A percentile compares a stretch with the other conserved stretches of the same genome.
These are phyloP conservation scores for Cutaneotrichosporon dermatis DNA, from an alignment of 1,284 basidiomycete species.

Conservation along the genomic window DNA sequence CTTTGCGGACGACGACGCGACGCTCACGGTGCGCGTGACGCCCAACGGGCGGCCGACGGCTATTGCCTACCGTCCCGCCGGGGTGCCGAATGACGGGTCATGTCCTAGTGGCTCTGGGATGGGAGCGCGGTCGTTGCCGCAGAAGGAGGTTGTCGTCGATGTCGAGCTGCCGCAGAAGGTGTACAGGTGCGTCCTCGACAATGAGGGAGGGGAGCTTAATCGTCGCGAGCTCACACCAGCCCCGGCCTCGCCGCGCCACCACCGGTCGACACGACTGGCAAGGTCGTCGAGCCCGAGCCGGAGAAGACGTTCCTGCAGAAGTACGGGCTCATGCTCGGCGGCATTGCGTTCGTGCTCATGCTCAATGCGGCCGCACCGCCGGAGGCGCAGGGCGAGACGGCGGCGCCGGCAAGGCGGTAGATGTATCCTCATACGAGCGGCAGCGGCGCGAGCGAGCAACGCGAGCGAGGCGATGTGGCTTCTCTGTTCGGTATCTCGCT, in stretches of 20 bases:
- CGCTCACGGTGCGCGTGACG: slow-evolving; percentile 6
- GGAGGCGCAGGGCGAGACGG: not conserved
- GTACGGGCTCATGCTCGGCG: slow-evolving; percentile 77
- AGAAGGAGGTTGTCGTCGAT: not conserved
- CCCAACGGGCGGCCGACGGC: not conserved
- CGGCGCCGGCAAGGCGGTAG: not conserved
- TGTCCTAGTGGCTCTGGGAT: not conserved
- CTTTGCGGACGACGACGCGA: slow-evolving; percentile 5
- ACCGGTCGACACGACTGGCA: slow-evolving; percentile 62
- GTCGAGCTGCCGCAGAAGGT: not conserved
- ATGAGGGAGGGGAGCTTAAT: not conserved
- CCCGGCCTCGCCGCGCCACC: slow-evolving; percentile 55
- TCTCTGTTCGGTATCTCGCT: not conserved
- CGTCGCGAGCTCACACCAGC: slow-evolving; percentile 6
- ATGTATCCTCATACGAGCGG: too few species aligned
- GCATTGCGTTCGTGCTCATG: slow-evolving; percentile 52
- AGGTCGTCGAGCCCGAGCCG: slow-evolving; percentile 57
- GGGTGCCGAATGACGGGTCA: not conserved
- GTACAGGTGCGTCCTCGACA: not conserved
- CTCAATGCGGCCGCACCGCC: not conserved
- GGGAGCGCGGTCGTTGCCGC: not conserved
- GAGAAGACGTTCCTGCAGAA: slow-evolving; percentile 80
- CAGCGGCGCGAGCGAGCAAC: not conserved
- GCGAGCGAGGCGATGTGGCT: not conserved
- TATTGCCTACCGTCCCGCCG: slow-evolving; percentile 13